These are phyloP conservation scores for Candida oleophila DNA, from an alignment of 805 yeast genomes.

Conservation along the genomic window DNA sequence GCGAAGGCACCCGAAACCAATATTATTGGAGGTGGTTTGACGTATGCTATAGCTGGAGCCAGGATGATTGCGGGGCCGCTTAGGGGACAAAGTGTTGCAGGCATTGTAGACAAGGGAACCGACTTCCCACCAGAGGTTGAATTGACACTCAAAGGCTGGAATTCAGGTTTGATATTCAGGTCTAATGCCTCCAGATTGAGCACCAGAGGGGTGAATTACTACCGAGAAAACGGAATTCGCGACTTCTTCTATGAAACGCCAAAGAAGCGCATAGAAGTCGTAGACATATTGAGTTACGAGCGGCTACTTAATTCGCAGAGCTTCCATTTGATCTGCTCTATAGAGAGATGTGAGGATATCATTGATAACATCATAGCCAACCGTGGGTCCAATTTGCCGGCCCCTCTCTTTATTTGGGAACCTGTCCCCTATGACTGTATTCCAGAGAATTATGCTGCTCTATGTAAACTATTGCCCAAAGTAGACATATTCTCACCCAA, in stretches of 20 bases:
- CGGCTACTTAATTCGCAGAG: conserved; percentile 39
- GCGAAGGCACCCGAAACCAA: conserved; percentile 27
- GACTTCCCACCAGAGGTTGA: conserved; percentile 64
- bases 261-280: conserved; percentile 55
- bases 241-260: conserved; percentile 61
- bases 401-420: conserved; percentile 69
- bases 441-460: conserved; percentile 38
- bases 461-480: conserved; percentile 37
- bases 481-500: conserved; percentile 78
- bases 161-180: conserved; percentile 58
- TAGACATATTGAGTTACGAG: conserved; percentile 47
- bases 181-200: conserved; percentile 54
- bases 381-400: conserved; percentile 9
- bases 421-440: conserved; percentile 79
- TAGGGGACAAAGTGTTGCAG: conserved; percentile 44
- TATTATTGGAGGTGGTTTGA: conserved; percentile 89
- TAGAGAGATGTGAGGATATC: conserved; percentile 55
- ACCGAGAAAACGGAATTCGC: conserved; percentile 57
- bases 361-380: conserved; percentile 31
- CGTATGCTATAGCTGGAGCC: conserved; percentile 76
- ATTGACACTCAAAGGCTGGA: conserved; percentile 55
- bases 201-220: conserved; percentile 79
- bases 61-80: conserved; percentile 48
- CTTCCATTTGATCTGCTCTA: conserved; percentile 75
- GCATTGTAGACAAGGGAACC: conserved; percentile 75